Evolutionary conservation across 208 protist species (phyloP).

Genomic region (Herpetomonas samuelpessoai): DNA sequence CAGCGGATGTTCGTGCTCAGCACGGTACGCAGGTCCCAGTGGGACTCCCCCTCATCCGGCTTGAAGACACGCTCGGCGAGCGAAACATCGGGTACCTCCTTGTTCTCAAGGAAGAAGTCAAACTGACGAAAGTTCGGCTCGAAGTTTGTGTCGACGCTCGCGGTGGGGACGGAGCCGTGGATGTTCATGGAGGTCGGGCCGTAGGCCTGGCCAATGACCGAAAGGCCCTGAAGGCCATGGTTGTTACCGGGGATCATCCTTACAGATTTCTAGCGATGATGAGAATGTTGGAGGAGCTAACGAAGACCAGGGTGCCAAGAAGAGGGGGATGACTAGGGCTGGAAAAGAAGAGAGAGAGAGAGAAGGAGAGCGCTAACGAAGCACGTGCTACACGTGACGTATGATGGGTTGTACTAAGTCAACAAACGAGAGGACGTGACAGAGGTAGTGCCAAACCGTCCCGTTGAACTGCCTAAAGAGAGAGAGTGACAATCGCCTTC

Average conservation of each 20-base stretch:
- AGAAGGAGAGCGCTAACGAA: too few species aligned
- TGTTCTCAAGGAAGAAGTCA: constrained; percentile 81
- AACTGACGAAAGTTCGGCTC: constrained; percentile 89
- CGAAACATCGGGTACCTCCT: constrained; percentile 54
- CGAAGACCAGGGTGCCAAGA: too few species aligned
- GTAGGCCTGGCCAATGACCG: constrained; percentile 31
- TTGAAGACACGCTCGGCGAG: constrained; percentile 78
- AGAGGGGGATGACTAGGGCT: too few species aligned
- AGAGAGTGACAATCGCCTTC: too few species aligned
- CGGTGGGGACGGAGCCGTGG: constrained; percentile 77
- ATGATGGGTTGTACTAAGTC: too few species aligned
- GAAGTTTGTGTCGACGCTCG: constrained; percentile 61
- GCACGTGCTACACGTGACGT: too few species aligned
- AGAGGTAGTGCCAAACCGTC: too few species aligned
- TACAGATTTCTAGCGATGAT: constrained; percentile 1
- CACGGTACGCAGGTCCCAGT: constrained; percentile 69
- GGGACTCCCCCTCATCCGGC: constrained; percentile 60
- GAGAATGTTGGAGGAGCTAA: neutral
- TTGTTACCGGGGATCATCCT: neutral
- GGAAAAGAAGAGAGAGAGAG: too few species aligned
- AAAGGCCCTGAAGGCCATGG: constrained; percentile 18
- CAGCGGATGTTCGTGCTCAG: constrained; percentile 68
- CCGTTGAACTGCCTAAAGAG: too few species aligned
- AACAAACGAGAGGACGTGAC: too few species aligned
- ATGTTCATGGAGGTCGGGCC: constrained; percentile 71